These are phyloP conservation scores for Sporothrix pseudoabietina DNA, from an alignment of 2,329 filamentous ascomycete genomes.

Conservation along the genomic window DNA sequence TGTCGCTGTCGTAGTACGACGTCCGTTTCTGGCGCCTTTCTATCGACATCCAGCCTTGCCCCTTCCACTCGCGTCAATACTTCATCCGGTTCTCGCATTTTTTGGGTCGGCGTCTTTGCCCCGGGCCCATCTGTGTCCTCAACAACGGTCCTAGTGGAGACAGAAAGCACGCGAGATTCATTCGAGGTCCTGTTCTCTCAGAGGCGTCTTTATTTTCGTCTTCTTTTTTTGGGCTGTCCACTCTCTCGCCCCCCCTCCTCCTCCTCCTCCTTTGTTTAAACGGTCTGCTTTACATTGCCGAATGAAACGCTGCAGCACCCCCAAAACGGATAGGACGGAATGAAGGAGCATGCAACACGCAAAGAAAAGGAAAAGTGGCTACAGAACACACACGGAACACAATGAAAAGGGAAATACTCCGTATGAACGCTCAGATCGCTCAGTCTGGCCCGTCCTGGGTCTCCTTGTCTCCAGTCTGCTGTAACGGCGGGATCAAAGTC, in stretches of 20 bases:
- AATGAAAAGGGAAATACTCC: not conserved
- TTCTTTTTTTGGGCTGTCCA: not conserved
- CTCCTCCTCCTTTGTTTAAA: not conserved
- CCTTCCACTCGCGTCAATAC: constrained; percentile 9
- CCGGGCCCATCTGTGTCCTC: constrained; percentile 7
- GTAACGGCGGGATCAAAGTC: constrained; percentile 20
- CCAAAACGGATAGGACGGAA: constrained; percentile 15
- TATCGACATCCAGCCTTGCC: not conserved
- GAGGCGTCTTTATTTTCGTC: not conserved
- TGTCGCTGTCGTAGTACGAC: not conserved
- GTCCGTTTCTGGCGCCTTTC: not conserved
- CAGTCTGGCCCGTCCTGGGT: not conserved
- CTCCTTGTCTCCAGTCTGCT: constrained; percentile 1
- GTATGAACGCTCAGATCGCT: not conserved
- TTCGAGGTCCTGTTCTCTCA: not conserved
- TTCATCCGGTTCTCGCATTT: not conserved
- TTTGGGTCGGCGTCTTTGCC: not conserved
- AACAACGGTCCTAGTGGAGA: constrained; percentile 4
- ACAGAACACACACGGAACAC: not conserved
- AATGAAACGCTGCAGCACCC: constrained; percentile 26
- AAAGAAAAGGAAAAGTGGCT: not conserved
- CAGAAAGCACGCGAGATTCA: constrained; percentile 18
- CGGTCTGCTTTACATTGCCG: constrained; percentile 20
- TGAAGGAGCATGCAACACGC: not conserved
- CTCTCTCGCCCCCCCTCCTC: no score